Percentiles rank a stretch among this genome's conserved stretches.
Evolutionary conservation across 192 early-diverging fungal genomes (phyloP).

Genomic region (Backusella circina): DNA sequence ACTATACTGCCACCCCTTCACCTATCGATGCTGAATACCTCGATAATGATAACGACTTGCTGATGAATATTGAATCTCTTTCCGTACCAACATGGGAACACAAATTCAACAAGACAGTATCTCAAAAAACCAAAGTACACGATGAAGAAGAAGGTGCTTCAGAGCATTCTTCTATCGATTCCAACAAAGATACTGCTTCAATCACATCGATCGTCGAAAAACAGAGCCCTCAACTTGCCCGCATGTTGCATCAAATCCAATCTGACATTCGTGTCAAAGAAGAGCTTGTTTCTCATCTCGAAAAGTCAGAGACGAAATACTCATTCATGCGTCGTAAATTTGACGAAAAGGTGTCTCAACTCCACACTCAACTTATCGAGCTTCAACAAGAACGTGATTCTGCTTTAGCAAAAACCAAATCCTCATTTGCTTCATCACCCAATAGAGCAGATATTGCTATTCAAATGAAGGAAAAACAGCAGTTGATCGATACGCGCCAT

Average conservation of each 20-base stretch:
- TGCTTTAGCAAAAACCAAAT: constrained; percentile 43
- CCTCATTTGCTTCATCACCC: neutral
- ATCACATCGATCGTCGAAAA: constrained; percentile 1
- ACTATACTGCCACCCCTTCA: constrained; percentile 17
- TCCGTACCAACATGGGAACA: constrained; percentile 27
- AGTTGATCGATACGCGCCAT: constrained; percentile 44
- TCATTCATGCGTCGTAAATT: constrained; percentile 58
- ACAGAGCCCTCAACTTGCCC: constrained; percentile 30
- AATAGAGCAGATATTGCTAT: neutral
- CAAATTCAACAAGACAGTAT: neutral
- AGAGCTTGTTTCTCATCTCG: constrained; percentile 55
- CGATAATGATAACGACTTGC: constrained; percentile 9
- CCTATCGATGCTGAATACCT: neutral
- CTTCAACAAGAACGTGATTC: constrained; percentile 60
- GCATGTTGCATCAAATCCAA: constrained; percentile 61
- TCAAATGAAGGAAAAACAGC: constrained; percentile 28
- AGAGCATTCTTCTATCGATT: neutral
- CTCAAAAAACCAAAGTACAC: neutral
- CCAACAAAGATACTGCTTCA: neutral
- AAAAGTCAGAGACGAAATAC: constrained; percentile 54
- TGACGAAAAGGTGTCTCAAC: constrained; percentile 62
- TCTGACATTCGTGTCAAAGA: constrained; percentile 57
- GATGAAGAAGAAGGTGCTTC: neutral
- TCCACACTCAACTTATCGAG: constrained; percentile 53
- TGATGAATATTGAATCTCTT: constrained; percentile 18